These are phyloP conservation scores for Rhodotorula diobovata DNA, from an alignment of 768 basidiomycete genomes.

Conservation along the genomic window DNA sequence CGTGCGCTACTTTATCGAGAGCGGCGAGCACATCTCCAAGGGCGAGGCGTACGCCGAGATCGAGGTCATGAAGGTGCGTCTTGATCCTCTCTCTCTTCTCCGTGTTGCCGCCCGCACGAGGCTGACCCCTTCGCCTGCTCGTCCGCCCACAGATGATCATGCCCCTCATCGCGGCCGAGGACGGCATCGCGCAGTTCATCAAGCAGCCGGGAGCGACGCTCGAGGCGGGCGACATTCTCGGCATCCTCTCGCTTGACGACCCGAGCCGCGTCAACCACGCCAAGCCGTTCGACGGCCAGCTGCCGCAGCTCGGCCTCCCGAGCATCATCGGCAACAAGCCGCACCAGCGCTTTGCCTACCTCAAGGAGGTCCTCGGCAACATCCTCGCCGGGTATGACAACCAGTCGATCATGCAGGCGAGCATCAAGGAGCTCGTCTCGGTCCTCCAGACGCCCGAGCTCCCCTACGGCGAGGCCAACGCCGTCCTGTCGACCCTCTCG, in stretches of 20 bases:
- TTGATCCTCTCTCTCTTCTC: conserved; percentile 4
- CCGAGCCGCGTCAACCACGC: conserved; percentile 95
- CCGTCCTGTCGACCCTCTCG: conserved; percentile 79
- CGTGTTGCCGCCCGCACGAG: too few species aligned
- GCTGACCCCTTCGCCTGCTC: background rate
- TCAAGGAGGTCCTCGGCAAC: conserved; percentile 72
- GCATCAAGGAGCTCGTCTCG: conserved; percentile 77
- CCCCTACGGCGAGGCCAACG: conserved; percentile 76
- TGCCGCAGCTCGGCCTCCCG: conserved; percentile 80
- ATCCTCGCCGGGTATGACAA: conserved; percentile 97
- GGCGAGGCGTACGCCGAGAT: conserved; percentile 98
- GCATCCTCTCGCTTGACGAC: conserved; percentile 92
- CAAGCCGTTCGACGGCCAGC: conserved; percentile 92
- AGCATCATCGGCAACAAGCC: conserved; percentile 81
- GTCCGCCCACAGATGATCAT: conserved; percentile 95
- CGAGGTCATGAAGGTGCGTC: conserved; percentile 61
- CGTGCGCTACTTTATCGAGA: conserved; percentile 88
- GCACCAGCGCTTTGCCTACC: conserved; percentile 74
- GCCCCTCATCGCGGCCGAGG: conserved; percentile 90
- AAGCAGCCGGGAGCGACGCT: conserved; percentile 97
- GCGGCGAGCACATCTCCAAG: conserved; percentile 92
- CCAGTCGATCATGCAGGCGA: conserved; percentile 78
- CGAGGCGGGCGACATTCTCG: conserved; percentile 93
- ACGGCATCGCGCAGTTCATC: conserved; percentile 88
- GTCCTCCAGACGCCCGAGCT: conserved; percentile 79